Conservation (phyloP, 2,329 filamentous ascomycete species). For the Bimuria novae-zelandiae region DNA sequence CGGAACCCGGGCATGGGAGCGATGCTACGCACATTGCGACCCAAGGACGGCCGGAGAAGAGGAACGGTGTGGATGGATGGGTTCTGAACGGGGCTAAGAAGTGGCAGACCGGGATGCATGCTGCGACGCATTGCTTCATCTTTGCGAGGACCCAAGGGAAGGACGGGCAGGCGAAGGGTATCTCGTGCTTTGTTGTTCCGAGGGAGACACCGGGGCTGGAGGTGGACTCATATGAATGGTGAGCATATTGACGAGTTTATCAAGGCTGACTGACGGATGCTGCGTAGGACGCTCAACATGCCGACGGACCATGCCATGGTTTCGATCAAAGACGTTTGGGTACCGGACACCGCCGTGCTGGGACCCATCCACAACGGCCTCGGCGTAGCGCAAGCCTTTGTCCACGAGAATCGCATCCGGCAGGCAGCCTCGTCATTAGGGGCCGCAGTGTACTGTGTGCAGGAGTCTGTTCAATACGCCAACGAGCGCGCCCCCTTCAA, state of each 20-base stretch:
- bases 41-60: slow-evolving; percentile 51
- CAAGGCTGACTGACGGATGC: not conserved
- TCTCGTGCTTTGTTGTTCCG: slow-evolving; percentile 66
- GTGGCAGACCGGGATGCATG: slow-evolving; percentile 69
- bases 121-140: slow-evolving; percentile 64
- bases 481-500: slow-evolving; percentile 60
- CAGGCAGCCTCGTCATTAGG: slow-evolving; percentile 66
- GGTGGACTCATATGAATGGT: slow-evolving; percentile 64
- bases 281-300: slow-evolving; percentile 65
- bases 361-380: slow-evolving; percentile 60
- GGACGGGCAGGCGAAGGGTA: slow-evolving; percentile 59
- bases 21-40: slow-evolving; percentile 68
- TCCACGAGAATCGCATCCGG: slow-evolving; percentile 69
- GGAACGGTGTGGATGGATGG: slow-evolving; percentile 54
- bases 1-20: slow-evolving; percentile 65
- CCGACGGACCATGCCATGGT: slow-evolving; percentile 68
- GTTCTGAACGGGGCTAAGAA: slow-evolving; percentile 64
- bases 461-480: slow-evolving; percentile 62
- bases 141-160: slow-evolving; percentile 64
- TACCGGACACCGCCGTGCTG: slow-evolving; percentile 58
- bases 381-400: slow-evolving; percentile 66
- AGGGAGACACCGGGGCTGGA: slow-evolving; percentile 57
- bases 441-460: slow-evolving; percentile 64
- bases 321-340: slow-evolving; percentile 60
- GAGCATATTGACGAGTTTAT: slow-evolving; percentile 2